These are phyloP conservation scores for Phaeolepiota aurea DNA, from an alignment of 768 basidiomycete genomes.

Conservation along the genomic window DNA sequence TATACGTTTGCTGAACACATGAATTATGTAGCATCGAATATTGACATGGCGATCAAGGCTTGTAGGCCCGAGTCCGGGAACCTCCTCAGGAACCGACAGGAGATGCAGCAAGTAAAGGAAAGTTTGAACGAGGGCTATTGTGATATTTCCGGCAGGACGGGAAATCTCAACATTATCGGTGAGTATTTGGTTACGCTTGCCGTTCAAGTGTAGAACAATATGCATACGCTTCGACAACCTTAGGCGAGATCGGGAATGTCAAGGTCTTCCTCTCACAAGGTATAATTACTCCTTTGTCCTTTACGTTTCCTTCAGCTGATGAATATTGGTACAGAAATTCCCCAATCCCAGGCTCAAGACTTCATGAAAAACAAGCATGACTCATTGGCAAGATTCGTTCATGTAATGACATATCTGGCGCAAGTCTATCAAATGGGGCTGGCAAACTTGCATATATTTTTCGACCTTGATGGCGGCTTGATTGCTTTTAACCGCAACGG, in stretches of 20 bases:
- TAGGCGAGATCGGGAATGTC: conserved; percentile 56
- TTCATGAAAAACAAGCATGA: conserved; percentile 49
- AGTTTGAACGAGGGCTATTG: conserved; percentile 78
- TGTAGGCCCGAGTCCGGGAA: conserved; percentile 62
- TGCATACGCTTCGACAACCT: no score
- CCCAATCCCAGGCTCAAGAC: conserved; percentile 27
- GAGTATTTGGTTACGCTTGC: conserved; percentile 14
- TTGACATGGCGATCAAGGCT: conserved; percentile 63
- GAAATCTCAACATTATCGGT: conserved; percentile 60
- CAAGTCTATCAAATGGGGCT: conserved; percentile 68
- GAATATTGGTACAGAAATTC: conserved; percentile 40
- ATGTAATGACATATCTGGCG: conserved; percentile 57
- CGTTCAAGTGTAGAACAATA: conserved; percentile 3
- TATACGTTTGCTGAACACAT: conserved; percentile 4
- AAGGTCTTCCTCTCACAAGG: conserved; percentile 61
- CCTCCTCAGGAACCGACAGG: conserved; percentile 52
- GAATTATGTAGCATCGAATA: conserved; percentile 43
- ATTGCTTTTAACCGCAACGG: conserved; percentile 94
- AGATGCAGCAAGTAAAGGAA: conserved; percentile 68
- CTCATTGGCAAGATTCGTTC: conserved; percentile 62
- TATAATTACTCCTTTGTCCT: conserved; percentile 13
- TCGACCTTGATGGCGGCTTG: conserved; percentile 67
- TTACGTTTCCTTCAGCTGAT: background rate
- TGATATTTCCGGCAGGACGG: conserved; percentile 59
- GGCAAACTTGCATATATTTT: conserved; percentile 77